These are phyloP conservation scores for Leccinum subgranulosum DNA, from an alignment of 768 basidiomycete species.

Conservation along the genomic window DNA sequence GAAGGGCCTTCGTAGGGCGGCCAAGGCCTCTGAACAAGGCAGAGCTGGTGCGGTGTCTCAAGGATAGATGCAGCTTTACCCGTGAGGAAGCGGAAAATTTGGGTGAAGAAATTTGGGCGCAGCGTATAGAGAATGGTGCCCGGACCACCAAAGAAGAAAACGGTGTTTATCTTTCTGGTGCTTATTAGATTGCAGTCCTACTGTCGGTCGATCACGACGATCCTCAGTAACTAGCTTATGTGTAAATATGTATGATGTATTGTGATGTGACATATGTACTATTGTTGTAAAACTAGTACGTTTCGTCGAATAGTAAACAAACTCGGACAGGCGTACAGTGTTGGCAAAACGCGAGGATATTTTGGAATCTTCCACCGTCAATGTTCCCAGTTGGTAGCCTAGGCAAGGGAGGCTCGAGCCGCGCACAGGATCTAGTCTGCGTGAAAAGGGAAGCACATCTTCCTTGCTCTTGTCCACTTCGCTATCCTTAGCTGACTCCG, in stretches of 20 bases:
- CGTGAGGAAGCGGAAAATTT: constrained; percentile 13
- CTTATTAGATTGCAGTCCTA: background rate
- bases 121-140: constrained; percentile 3
- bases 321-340: background rate
- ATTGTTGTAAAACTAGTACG: too few relatives aligned
- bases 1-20: background rate
- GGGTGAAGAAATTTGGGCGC: constrained; percentile 19
- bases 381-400: too few relatives aligned
- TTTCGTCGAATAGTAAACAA: background rate
- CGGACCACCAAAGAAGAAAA: constrained; percentile 8
- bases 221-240: background rate
- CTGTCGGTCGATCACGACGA: background rate
- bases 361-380: background rate
- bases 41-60: constrained; percentile 16
- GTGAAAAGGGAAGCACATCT: too few relatives aligned
- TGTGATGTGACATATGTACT: too few relatives aligned
- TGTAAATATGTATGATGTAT: background rate
- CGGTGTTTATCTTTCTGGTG: background rate
- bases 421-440: too few relatives aligned
- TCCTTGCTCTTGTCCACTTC: too few relatives aligned
- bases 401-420: too few relatives aligned
- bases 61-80: constrained; percentile 12
- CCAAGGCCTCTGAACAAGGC: constrained; percentile 7
- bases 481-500: too few relatives aligned
- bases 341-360: background rate